These are phyloP conservation scores for Talaromyces sp. DNA, from an alignment of 2,329 filamentous ascomycete species.

Conservation along the genomic window DNA sequence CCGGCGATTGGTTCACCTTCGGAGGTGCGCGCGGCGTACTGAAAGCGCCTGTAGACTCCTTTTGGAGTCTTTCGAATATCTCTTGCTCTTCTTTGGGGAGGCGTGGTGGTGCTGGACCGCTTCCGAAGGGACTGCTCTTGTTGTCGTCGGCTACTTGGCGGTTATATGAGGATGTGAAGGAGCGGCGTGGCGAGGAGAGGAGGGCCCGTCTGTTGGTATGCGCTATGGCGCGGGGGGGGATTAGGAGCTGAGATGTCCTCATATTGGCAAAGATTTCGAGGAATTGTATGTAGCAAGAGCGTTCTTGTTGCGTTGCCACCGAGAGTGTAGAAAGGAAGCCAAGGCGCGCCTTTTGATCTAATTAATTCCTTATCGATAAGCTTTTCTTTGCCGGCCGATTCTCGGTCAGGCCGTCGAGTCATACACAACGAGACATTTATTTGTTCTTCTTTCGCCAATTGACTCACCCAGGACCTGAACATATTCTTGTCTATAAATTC, in stretches of 20 bases:
- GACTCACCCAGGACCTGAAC: slow-evolving; percentile 7
- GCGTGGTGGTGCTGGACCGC: slow-evolving; percentile 71
- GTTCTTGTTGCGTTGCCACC: not conserved
- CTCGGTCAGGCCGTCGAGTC: slow-evolving; percentile 14
- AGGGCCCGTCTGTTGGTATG: not conserved
- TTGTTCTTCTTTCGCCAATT: slow-evolving; percentile 12
- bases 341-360: not conserved
- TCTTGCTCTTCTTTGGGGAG: slow-evolving; percentile 87
- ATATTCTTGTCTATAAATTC: not conserved
- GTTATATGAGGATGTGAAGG: slow-evolving; percentile 29
- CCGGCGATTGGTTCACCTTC: slow-evolving; percentile 53
- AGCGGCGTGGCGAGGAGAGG: slow-evolving; percentile 11
- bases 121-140: slow-evolving; percentile 34
- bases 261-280: not conserved
- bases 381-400: slow-evolving; percentile 13
- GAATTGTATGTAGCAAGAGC: not conserved
- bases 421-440: slow-evolving; percentile 13
- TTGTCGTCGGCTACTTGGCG: slow-evolving; percentile 30
- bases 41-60: slow-evolving; percentile 71
- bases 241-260: not conserved
- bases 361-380: slow-evolving; percentile 19
- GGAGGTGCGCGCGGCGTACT: slow-evolving; percentile 57
- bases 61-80: slow-evolving; percentile 83
- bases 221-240: not conserved
- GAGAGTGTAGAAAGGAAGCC: not conserved